Percentiles rank a stretch among this genome's conserved stretches.
These are phyloP conservation scores for Penicillium flavigenum DNA, from an alignment of 495 filamentous ascomycete genomes.

Conservation along the genomic window DNA sequence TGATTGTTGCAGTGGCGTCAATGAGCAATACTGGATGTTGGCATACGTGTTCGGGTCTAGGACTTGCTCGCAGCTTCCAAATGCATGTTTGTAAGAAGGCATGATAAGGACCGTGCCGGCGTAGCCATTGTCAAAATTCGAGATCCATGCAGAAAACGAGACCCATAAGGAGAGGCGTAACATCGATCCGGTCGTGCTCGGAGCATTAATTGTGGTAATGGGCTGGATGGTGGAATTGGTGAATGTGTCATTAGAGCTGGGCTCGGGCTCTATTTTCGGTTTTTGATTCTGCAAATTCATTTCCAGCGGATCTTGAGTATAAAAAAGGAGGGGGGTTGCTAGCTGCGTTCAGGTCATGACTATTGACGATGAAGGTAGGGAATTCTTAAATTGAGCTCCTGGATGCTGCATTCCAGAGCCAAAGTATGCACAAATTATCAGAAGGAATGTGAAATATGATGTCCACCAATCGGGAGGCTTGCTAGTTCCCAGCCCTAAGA, in stretches of 20 bases:
- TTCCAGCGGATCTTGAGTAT: neutral
- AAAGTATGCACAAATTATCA: neutral
- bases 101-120: conserved; percentile 29
- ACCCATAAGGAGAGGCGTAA: conserved; percentile 28
- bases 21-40: conserved; percentile 16
- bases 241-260: neutral
- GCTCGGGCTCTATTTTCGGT: neutral
- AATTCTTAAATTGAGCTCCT: no score
- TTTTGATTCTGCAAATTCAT: neutral
- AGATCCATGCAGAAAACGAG: conserved; percentile 29
- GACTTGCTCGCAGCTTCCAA: conserved; percentile 24
- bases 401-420: neutral
- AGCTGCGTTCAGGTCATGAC: neutral
- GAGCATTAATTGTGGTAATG: neutral
- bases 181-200: conserved; percentile 21
- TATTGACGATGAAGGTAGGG: neutral
- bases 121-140: conserved; percentile 32
- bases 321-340: no score
- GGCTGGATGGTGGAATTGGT: neutral
- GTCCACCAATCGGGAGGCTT: neutral
- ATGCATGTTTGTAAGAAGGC: conserved; percentile 28
- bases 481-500: neutral
- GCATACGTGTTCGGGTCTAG: conserved; percentile 15
- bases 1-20: conserved; percentile 31
- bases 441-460: neutral